Percentiles rank a stretch among this genome's conserved stretches.
Conservation (phyloP, 768 basidiomycete species). For the Termitomyces sp. region DNA sequence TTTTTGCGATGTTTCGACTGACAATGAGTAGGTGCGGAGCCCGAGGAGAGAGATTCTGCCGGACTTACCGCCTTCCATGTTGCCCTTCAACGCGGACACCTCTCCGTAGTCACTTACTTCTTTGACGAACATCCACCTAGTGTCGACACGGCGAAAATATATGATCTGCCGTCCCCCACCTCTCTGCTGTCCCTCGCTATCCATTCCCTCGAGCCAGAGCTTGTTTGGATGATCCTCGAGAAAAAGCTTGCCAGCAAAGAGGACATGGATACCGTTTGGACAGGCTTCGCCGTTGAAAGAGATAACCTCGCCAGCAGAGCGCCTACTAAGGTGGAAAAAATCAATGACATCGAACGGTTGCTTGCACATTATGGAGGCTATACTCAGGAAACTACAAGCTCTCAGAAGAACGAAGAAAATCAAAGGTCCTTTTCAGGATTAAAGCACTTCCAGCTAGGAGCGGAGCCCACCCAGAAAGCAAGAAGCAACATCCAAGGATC, state of each 20-base stretch:
- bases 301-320: constrained; percentile 18
- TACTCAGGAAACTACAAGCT: constrained; percentile 28
- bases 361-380: constrained; percentile 49
- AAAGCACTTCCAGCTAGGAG: neutral
- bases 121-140: constrained; percentile 57
- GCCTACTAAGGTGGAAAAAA: constrained; percentile 28
- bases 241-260: constrained; percentile 45
- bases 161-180: constrained; percentile 36
- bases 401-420: neutral
- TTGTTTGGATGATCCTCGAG: constrained; percentile 62
- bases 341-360: constrained; percentile 49
- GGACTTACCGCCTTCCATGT: constrained; percentile 65
- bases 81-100: constrained; percentile 51
- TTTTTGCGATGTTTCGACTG: constrained; percentile 11
- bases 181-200: constrained; percentile 55
- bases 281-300: constrained; percentile 36
- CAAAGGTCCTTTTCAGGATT: neutral
- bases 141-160: constrained; percentile 49
- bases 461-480: neutral
- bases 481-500: neutral
- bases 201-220: constrained; percentile 57
- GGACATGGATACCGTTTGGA: constrained; percentile 53
- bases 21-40: constrained; percentile 55
- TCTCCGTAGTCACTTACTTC: constrained; percentile 55
- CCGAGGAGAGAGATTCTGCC: constrained; percentile 61